A percentile compares a stretch with the other conserved stretches of the same genome.
phyloP scores from a whole-genome alignment of 306 rosid genomes.

The Hippophae rhamnoides region DNA sequence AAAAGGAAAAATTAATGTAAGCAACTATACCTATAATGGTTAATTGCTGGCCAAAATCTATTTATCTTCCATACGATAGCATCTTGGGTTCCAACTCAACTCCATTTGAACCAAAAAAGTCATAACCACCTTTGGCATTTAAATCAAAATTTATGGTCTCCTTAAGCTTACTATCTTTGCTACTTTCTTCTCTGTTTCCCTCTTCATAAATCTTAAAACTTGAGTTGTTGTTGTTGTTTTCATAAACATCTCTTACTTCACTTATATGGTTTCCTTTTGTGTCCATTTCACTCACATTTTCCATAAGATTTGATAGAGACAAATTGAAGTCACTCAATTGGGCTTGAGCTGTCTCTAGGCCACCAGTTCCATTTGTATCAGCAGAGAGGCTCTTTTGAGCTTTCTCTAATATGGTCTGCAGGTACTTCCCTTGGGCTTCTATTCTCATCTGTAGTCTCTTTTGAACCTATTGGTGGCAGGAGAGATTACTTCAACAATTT shows the following conservation, averaged over 20 bases:
- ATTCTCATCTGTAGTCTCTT: slow-evolving; percentile 70
- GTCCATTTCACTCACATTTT: slow-evolving; percentile 47
- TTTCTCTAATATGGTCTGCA: slow-evolving; percentile 70
- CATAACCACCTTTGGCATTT: slow-evolving; percentile 57
- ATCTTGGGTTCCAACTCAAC: slow-evolving; percentile 47
- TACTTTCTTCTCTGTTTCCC: slow-evolving; percentile 27
- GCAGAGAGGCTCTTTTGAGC: slow-evolving; percentile 61
- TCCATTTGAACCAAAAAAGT: slow-evolving; percentile 40
- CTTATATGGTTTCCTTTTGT: slow-evolving; percentile 28
- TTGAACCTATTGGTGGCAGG: slow-evolving; percentile 42
- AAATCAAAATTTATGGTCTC: slow-evolving; percentile 55
- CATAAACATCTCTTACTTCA: slow-evolving; percentile 28
- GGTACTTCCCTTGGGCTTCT: slow-evolving; percentile 85
- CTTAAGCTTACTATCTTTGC: slow-evolving; percentile 37
- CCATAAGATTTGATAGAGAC: slow-evolving; percentile 62
- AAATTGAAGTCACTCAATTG: slow-evolving; percentile 55
- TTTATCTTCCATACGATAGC: slow-evolving; percentile 40
- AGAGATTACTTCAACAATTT: neutral
- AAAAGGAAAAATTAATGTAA: neutral
- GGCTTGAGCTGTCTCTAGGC: slow-evolving; percentile 46
- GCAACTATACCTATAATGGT: neutral
- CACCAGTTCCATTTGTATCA: slow-evolving; percentile 34
- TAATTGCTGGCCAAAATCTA: slow-evolving; percentile 2
- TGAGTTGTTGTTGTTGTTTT: slow-evolving; percentile 26
- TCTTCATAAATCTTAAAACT: slow-evolving; percentile 30